Evolutionary conservation across 768 basidiomycete genomes (phyloP).

Genomic region (Serpula lacrymans): DNA sequence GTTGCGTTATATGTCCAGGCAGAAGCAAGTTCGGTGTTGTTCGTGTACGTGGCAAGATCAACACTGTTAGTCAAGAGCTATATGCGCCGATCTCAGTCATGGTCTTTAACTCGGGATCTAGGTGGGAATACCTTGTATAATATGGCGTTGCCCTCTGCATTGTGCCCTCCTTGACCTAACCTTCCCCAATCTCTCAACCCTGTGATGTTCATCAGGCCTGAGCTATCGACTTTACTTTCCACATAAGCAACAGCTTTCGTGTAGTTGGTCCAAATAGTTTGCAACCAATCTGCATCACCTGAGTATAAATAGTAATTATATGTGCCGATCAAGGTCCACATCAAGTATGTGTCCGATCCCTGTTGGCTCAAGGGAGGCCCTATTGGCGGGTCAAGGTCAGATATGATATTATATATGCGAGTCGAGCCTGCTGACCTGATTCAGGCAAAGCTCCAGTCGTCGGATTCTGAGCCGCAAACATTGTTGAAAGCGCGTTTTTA

Average conservation of each 20-base stretch:
- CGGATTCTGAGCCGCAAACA: conserved; percentile 53
- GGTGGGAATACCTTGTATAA: conserved; percentile 38
- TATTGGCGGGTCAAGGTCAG: conserved; percentile 33
- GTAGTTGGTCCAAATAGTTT: conserved; percentile 50
- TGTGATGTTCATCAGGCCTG: conserved; percentile 53
- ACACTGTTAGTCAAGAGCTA: conserved; percentile 48
- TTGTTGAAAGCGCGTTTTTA: conserved; percentile 53
- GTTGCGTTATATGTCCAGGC: conserved; percentile 46
- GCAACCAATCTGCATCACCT: conserved; percentile 50
- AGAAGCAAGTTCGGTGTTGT: conserved; percentile 28
- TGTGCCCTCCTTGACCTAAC: conserved; percentile 52
- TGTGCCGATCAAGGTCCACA: conserved; percentile 58
- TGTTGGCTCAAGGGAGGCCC: conserved; percentile 35
- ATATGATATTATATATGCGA: too few species aligned
- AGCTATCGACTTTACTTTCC: conserved; percentile 46
- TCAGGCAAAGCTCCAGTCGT: conserved; percentile 53
- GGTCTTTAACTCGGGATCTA: conserved; percentile 3
- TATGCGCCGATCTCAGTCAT: not conserved
- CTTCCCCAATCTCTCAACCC: conserved; percentile 58
- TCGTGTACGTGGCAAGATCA: conserved; percentile 40
- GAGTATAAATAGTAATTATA: conserved; percentile 56
- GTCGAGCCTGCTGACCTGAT: conserved; percentile 34
- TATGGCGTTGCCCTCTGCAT: conserved; percentile 54
- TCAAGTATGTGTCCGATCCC: conserved; percentile 52
- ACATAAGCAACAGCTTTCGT: conserved; percentile 55